A percentile compares a stretch with the other conserved stretches of the same genome.
These are phyloP conservation scores for Polytolypa hystricis DNA, from an alignment of 2,329 filamentous ascomycete species.

Conservation along the genomic window DNA sequence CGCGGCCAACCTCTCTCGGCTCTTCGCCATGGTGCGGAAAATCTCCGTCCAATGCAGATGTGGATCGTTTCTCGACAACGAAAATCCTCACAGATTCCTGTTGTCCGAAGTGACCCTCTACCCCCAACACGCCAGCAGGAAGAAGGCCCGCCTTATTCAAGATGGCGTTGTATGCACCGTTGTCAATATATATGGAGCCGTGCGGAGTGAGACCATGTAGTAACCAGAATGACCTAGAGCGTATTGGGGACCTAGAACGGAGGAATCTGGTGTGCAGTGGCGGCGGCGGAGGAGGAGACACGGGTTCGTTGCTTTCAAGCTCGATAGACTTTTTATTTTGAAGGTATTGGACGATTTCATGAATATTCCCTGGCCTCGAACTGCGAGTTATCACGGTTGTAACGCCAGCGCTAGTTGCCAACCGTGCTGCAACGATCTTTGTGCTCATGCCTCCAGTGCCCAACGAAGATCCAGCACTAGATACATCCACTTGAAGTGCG, in stretches of 20 bases:
- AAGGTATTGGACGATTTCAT: slow-evolving; percentile 72
- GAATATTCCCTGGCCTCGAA: slow-evolving; percentile 85
- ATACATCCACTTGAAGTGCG: slow-evolving; percentile 75
- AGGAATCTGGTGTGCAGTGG: slow-evolving; percentile 89
- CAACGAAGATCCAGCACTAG: slow-evolving; percentile 73
- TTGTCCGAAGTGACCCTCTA: slow-evolving; percentile 78
- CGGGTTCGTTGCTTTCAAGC: slow-evolving; percentile 9
- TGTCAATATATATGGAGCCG: slow-evolving; percentile 84
- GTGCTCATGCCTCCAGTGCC: slow-evolving; percentile 97
- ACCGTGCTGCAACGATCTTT: slow-evolving; percentile 84
- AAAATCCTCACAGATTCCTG: slow-evolving; percentile 84
- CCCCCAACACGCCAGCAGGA: slow-evolving; percentile 79
- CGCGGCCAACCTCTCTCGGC: slow-evolving; percentile 69
- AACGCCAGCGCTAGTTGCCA: slow-evolving; percentile 88
- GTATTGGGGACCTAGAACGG: slow-evolving; percentile 70
- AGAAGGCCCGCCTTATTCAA: slow-evolving; percentile 75
- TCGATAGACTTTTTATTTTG: slow-evolving; percentile 41
- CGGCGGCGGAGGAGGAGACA: slow-evolving; percentile 35
- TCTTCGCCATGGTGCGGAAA: slow-evolving; percentile 27
- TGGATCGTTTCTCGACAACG: slow-evolving; percentile 54
- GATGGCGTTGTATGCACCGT: slow-evolving; percentile 73
- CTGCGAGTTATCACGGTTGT: slow-evolving; percentile 92
- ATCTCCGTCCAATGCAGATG: slow-evolving; percentile 28
- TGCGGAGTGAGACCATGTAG: slow-evolving; percentile 83
- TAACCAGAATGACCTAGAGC: slow-evolving; percentile 94